phyloP scores from a whole-genome alignment of 2,329 filamentous ascomycete species.

The Cercospora canescens region DNA sequence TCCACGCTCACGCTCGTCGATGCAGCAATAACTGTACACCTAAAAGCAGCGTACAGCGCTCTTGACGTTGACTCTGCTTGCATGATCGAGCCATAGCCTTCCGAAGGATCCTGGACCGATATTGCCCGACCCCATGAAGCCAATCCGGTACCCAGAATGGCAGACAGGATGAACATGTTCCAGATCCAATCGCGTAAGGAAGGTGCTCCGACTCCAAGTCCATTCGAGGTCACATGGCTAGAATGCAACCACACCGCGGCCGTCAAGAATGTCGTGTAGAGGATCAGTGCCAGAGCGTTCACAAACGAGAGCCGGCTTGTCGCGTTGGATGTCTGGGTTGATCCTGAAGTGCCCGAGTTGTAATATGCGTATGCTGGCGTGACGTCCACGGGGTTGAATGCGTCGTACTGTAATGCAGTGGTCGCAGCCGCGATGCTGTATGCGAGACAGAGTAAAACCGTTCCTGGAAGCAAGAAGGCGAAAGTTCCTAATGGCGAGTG shows the following conservation, averaged over 20 bases:
- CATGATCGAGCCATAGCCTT: not conserved
- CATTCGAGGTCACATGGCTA: not conserved
- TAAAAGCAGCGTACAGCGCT: not conserved
- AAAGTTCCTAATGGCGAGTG: not conserved
- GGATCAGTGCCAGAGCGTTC: not conserved
- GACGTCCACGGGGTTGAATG: not conserved
- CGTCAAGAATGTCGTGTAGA: not conserved
- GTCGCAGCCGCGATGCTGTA: not conserved
- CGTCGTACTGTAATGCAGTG: not conserved
- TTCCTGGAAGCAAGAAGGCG: not conserved
- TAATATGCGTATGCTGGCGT: not conserved
- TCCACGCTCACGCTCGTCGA: not conserved
- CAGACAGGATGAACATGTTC: not conserved
- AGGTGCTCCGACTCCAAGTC: not conserved
- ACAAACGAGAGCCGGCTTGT: not conserved
- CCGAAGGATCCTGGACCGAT: not conserved
- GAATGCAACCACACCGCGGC: not conserved
- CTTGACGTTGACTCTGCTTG: not conserved
- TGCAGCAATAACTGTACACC: not conserved
- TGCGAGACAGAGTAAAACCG: not conserved
- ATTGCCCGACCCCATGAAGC: not conserved
- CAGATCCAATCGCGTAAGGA: not conserved
- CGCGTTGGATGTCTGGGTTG: not conserved
- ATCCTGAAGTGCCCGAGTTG: not conserved
- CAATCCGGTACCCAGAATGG: not conserved